Evolutionary conservation across 2,329 filamentous ascomycete species (phyloP), one percentile per base, ranked within the genome.

Genomic region (Aspergillus versicolor): DNA sequence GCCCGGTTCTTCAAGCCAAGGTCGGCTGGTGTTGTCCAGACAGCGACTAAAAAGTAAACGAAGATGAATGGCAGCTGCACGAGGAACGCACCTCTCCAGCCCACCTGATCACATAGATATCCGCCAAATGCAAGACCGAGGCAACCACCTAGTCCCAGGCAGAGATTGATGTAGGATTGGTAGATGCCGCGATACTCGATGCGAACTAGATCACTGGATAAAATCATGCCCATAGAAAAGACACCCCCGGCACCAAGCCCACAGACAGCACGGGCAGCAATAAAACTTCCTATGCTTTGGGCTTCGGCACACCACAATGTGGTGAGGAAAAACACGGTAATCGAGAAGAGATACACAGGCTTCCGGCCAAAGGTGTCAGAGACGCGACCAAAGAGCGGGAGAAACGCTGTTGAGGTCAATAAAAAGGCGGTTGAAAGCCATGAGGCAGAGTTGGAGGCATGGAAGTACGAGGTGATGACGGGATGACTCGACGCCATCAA

Each of bases 351-450:
- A 63, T 90, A 91, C 0, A 89, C 80, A 19, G 81, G 80, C 63
- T 87, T 89, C 44, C 89, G 79, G 11, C 90, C 89, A 57, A 92
- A 75, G 0, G 87, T 86, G 72, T 93, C 90, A 2, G 88, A 91
- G 1, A 92, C 70, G 2, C 90, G 82, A 3, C 89, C 90, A 61
- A 90, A 84, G 1, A 93, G 75, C 0, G 90, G 89, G 72, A 92
- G 88, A 56, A 91, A 88, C 22, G 87, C 85, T 1, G 89, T 92
- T 4, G 85, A 89, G 0, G 90, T 91, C 38, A 94, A 79, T 37
- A 93, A 74, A 62, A 92, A 93, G 0, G 88, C 85, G 0, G 90
- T 93, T 2, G 89, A 91, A 4, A 93, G 79, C 90, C 90, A 94
- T 2, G 89, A 91, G 3, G 90, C 90, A 46, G 85, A 85, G 71